Evolutionary conservation across 2,329 filamentous ascomycete genomes (phyloP).

Genomic region (Tolypocladium ophioglossoides): DNA sequence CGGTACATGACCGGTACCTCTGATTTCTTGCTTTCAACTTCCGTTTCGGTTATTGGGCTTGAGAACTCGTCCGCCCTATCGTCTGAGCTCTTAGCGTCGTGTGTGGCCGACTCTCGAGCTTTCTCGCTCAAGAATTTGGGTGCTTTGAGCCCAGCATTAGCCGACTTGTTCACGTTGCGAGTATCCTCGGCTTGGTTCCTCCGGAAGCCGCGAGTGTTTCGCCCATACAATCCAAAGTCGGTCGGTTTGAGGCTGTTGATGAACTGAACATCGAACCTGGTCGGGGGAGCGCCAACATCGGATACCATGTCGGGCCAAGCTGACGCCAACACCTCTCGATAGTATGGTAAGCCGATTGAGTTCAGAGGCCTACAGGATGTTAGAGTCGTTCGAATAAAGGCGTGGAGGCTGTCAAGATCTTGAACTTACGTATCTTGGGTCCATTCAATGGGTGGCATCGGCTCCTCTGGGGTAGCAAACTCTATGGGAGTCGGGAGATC

Average conservation of each 20-base stretch:
- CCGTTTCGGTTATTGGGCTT: constrained; percentile 55
- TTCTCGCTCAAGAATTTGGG: constrained; percentile 96
- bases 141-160: constrained; percentile 53
- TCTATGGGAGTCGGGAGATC: constrained; percentile 71
- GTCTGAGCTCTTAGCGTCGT: constrained; percentile 28
- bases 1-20: constrained; percentile 85
- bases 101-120: constrained; percentile 54
- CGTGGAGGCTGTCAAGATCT: too few species aligned
- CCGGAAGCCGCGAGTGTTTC: constrained; percentile 60
- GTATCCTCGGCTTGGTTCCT: constrained; percentile 81
- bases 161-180: constrained; percentile 48
- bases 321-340: constrained; percentile 77
- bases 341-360: constrained; percentile 84
- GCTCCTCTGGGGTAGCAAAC: constrained; percentile 57
- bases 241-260: constrained; percentile 57
- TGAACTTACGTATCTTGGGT: constrained; percentile 53
- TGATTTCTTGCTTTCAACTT: constrained; percentile 63
- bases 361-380: constrained; percentile 55
- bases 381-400: not conserved
- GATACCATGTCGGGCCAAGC: constrained; percentile 82
- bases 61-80: constrained; percentile 44
- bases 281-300: constrained; percentile 74
- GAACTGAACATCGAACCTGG: constrained; percentile 61
- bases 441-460: constrained; percentile 54
- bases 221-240: constrained; percentile 69